These are phyloP conservation scores for Conticribra guillardii DNA, from an alignment of 108 stramenopile species.

Conservation along the genomic window DNA sequence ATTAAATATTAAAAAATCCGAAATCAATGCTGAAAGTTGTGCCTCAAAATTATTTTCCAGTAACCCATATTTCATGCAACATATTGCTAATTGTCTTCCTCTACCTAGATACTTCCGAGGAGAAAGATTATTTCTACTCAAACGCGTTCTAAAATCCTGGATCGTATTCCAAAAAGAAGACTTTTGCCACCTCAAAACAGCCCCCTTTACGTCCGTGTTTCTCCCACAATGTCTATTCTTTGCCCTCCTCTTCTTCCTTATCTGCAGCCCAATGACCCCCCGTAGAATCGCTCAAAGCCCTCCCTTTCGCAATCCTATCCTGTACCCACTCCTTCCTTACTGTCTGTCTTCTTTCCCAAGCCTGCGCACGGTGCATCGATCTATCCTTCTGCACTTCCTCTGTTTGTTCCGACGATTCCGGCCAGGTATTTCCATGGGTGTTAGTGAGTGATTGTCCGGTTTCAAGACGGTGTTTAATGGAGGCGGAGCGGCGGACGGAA, in stretches of 20 bases:
- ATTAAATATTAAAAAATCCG: too few relatives aligned
- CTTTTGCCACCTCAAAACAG: too few relatives aligned
- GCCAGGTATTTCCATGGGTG: constrained; percentile 44
- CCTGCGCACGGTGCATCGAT: constrained; percentile 29
- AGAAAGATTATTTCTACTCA: too few relatives aligned
- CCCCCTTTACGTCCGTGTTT: too few relatives aligned
- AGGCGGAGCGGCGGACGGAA: constrained; percentile 27
- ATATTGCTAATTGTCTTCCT: too few relatives aligned
- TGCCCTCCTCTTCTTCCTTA: background rate
- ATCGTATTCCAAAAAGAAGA: too few relatives aligned
- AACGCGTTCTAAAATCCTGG: too few relatives aligned
- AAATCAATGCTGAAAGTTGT: too few relatives aligned
- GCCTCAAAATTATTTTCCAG: too few relatives aligned
- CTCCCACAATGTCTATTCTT: background rate
- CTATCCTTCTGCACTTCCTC: constrained; percentile 13
- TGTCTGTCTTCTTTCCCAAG: constrained; percentile 34
- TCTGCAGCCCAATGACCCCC: constrained; percentile 68
- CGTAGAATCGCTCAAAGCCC: constrained; percentile 70
- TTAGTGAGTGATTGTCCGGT: constrained; percentile 38
- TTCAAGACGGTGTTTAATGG: constrained; percentile 47
- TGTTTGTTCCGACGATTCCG: constrained; percentile 7
- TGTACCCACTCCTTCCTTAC: constrained; percentile 56
- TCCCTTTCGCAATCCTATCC: constrained; percentile 36
- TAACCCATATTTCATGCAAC: too few relatives aligned
- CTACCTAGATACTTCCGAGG: too few relatives aligned